Evolutionary conservation across 2,329 filamentous ascomycete species (phyloP).

Genomic region (Nectriaceae sp.): DNA sequence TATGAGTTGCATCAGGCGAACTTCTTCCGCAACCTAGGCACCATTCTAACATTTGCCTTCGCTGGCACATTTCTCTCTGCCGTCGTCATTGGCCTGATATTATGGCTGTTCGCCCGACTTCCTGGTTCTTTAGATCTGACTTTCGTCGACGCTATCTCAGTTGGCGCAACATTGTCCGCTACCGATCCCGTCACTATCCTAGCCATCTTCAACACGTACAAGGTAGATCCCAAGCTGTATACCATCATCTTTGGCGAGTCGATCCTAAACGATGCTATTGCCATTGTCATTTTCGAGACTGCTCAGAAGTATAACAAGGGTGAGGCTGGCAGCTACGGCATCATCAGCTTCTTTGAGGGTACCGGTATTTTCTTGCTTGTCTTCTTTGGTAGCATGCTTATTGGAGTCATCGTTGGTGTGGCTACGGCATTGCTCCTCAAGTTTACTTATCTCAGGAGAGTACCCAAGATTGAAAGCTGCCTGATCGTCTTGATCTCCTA

Average conservation of each 20-base stretch:
- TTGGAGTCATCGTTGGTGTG: slow-evolving; percentile 86
- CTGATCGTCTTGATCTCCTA: slow-evolving; percentile 93
- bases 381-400: slow-evolving; percentile 91
- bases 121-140: slow-evolving; percentile 82
- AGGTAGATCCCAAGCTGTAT: slow-evolving; percentile 97
- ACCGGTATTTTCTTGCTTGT: slow-evolving; percentile 93
- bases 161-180: slow-evolving; percentile 93
- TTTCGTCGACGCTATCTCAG: slow-evolving; percentile 94
- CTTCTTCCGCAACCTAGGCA: slow-evolving; percentile 98
- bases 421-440: slow-evolving; percentile 86
- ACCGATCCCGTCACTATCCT: slow-evolving; percentile 97
- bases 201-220: slow-evolving; percentile 99
- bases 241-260: slow-evolving; percentile 99
- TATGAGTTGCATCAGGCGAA: slow-evolving; percentile 98
- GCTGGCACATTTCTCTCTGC: slow-evolving; percentile 96
- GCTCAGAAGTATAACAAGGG: slow-evolving; percentile 89
- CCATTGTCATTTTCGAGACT: slow-evolving; percentile 97
- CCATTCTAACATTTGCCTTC: slow-evolving; percentile 96
- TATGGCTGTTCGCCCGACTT: slow-evolving; percentile 87
- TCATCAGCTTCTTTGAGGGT: slow-evolving; percentile 85
- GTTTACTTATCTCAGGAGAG: slow-evolving; percentile 88
- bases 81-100: slow-evolving; percentile 84
- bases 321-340: slow-evolving; percentile 68
- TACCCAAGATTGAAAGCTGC: slow-evolving; percentile 96
- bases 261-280: slow-evolving; percentile 96